Percentiles rank a stretch among this genome's conserved stretches.
These are phyloP conservation scores for Neospora caninum DNA, from an alignment of 169 alveolate genomes.

Conservation along the genomic window DNA sequence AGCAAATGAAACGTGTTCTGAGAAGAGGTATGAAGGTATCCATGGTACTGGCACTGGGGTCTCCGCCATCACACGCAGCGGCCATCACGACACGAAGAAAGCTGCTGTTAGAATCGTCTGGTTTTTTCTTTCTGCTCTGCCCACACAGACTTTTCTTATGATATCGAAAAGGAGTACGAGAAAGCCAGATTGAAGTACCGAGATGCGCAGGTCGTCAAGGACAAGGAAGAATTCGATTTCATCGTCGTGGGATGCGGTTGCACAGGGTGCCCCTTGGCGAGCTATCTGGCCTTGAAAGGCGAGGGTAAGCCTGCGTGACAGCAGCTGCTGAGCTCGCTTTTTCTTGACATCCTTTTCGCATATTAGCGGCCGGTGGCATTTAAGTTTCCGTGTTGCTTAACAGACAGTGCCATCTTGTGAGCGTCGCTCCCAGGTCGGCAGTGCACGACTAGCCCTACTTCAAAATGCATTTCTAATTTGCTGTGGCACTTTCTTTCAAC, in stretches of 20 bases:
- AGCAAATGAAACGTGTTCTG: too few species aligned
- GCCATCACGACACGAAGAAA: too few species aligned
- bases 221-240: slow-evolving; percentile 68
- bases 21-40: too few species aligned
- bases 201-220: background rate
- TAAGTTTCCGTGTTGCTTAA: background rate
- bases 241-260: slow-evolving; percentile 81
- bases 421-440: background rate
- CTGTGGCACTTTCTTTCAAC: background rate
- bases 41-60: too few species aligned
- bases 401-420: background rate
- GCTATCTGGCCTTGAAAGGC: slow-evolving; percentile 35
- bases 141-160: background rate
- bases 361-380: too few species aligned
- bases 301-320: background rate
- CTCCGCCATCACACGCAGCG: too few species aligned
- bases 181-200: slow-evolving; percentile 20
- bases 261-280: slow-evolving; percentile 79
- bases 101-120: background rate
- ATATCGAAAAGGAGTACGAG: background rate
- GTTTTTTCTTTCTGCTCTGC: too few species aligned
- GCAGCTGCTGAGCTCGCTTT: background rate
- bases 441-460: background rate
- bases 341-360: background rate
- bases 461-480: background rate